These are phyloP conservation scores for Fusarium pseudoanthophilum DNA, from an alignment of 2,329 filamentous ascomycete genomes.

Conservation along the genomic window DNA sequence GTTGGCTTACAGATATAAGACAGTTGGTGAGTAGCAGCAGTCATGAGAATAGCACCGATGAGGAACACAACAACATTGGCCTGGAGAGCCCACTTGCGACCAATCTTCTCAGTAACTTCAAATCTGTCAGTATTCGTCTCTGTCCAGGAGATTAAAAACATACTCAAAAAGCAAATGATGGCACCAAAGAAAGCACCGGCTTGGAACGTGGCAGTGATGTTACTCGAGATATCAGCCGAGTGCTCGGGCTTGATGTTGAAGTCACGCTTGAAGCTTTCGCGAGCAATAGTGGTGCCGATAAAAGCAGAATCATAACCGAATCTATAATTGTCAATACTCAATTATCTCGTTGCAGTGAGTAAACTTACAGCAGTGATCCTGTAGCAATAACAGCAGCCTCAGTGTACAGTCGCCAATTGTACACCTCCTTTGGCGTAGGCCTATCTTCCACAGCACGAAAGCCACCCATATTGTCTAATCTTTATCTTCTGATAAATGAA, in stretches of 20 bases:
- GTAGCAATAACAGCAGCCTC: slow-evolving; percentile 61
- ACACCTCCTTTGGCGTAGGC: slow-evolving; percentile 65
- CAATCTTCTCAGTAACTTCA: slow-evolving; percentile 58
- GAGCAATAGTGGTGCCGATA: slow-evolving; percentile 64
- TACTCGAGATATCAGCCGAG: slow-evolving; percentile 49
- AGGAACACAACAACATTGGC: slow-evolving; percentile 57
- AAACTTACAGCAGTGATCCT: slow-evolving; percentile 55
- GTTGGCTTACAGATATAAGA: slow-evolving; percentile 54
- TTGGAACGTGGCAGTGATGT: slow-evolving; percentile 60
- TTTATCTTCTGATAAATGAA: not conserved
- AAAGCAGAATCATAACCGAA: slow-evolving; percentile 66
- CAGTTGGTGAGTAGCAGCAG: slow-evolving; percentile 53
- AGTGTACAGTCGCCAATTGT: slow-evolving; percentile 62
- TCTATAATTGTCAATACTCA: slow-evolving; percentile 38
- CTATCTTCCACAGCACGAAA: slow-evolving; percentile 63
- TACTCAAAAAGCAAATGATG: slow-evolving; percentile 57
- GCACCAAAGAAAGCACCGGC: slow-evolving; percentile 66
- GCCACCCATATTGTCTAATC: slow-evolving; percentile 46
- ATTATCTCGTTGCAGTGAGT: rapidly evolving
- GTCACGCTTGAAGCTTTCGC: slow-evolving; percentile 58
- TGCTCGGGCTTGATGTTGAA: slow-evolving; percentile 47
- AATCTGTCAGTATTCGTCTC: not conserved
- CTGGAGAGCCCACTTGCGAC: slow-evolving; percentile 62
- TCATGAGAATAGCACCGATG: slow-evolving; percentile 57
- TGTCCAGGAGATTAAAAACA: not conserved